Conservation (phyloP, 768 basidiomycete species). For the Boletus sp. region DNA sequence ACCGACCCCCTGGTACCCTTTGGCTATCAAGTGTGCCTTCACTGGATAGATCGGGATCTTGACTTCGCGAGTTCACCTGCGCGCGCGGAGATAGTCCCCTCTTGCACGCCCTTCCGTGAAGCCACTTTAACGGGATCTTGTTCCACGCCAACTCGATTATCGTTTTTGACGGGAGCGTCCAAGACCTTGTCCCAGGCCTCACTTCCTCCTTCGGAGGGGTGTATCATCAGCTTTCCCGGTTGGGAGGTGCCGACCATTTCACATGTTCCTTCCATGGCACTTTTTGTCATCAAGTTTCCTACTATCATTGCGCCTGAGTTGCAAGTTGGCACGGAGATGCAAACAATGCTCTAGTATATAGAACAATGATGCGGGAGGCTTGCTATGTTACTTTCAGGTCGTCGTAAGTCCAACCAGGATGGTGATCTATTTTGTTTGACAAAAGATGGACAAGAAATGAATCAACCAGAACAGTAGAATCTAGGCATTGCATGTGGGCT, state of each 20-base stretch:
- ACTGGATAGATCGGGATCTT: neutral
- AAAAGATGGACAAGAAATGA: neutral
- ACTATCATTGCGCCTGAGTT: neutral
- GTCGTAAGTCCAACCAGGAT: neutral
- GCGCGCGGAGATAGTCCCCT: neutral
- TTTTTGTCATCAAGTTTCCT: neutral
- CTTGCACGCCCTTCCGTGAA: neutral
- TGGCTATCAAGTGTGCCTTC: neutral
- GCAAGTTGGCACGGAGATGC: neutral
- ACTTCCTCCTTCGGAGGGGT: neutral
- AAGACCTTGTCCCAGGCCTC: neutral
- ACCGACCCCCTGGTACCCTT: neutral
- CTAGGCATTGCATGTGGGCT: no score
- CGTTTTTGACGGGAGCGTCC: slow-evolving; percentile 2
- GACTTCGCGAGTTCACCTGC: neutral
- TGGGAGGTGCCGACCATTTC: neutral
- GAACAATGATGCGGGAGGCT: neutral
- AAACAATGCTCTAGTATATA: neutral
- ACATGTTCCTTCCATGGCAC: slow-evolving; percentile 9
- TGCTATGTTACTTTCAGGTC: neutral
- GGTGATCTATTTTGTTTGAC: neutral
- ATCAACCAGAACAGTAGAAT: no score
- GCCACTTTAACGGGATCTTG: neutral
- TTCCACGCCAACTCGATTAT: slow-evolving; percentile 1
- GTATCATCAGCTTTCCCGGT: neutral